These are phyloP conservation scores for Blastobotrys capitulatus DNA, from an alignment of 1,139 yeast species.

Conservation along the genomic window DNA sequence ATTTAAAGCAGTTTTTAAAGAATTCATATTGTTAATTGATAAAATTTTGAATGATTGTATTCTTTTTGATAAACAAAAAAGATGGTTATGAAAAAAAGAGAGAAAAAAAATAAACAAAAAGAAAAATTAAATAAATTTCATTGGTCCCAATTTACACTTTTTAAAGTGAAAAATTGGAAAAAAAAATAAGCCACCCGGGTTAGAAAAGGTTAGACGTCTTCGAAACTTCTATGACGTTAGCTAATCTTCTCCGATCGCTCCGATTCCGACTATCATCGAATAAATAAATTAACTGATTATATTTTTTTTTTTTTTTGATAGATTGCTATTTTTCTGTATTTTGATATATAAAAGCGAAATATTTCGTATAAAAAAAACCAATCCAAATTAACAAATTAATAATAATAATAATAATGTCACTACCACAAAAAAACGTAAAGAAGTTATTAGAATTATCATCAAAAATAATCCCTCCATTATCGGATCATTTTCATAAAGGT, in stretches of 20 bases:
- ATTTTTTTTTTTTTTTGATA: not conserved
- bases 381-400: not conserved
- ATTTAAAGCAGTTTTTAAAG: not conserved
- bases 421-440: slow-evolving; percentile 4
- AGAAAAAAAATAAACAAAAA: not conserved
- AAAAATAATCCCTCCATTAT: slow-evolving; percentile 68
- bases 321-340: not conserved
- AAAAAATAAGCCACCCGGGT: too few species aligned
- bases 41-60: not conserved
- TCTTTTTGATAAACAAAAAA: not conserved
- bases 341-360: not conserved
- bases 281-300: too few species aligned
- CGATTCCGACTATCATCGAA: too few species aligned
- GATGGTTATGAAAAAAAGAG: not conserved
- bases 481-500: slow-evolving; percentile 75
- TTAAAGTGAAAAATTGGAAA: too few species aligned
- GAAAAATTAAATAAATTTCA: too few species aligned
- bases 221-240: not conserved
- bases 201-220: too few species aligned
- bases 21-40: not conserved
- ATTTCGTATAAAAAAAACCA: not conserved
- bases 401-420: not conserved
- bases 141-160: too few species aligned
- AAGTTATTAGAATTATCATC: slow-evolving; percentile 35
- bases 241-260: too few species aligned